These are phyloP conservation scores for Zopfochytrium polystomum DNA, from an alignment of 371 early-diverging fungal species.

Conservation along the genomic window DNA sequence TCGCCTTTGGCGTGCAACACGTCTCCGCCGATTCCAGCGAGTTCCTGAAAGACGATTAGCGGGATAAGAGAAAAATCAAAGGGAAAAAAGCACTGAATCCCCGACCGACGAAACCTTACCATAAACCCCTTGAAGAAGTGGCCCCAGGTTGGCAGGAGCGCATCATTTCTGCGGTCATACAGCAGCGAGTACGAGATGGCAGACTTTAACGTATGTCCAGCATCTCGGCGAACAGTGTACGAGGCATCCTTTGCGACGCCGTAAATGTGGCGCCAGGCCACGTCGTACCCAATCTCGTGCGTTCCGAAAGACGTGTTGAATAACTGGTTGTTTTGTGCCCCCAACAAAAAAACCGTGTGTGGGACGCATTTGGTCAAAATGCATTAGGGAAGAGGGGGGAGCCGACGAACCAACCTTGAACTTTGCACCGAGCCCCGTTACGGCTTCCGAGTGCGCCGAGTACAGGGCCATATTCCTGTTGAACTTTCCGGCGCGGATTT, in stretches of 20 bases:
- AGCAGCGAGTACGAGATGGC: slow-evolving; percentile 65
- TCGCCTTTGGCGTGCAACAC: slow-evolving; percentile 71
- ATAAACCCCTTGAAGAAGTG: slow-evolving; percentile 59
- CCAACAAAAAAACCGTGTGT: not conserved
- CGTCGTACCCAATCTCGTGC: slow-evolving; percentile 70
- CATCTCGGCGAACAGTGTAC: slow-evolving; percentile 79
- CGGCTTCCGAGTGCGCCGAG: slow-evolving; percentile 45
- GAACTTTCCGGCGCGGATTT: slow-evolving; percentile 40
- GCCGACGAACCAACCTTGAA: slow-evolving; percentile 32
- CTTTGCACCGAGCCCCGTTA: slow-evolving; percentile 31
- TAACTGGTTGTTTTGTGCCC: not conserved
- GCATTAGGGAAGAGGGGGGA: not conserved
- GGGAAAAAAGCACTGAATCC: not conserved
- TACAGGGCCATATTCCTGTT: slow-evolving; percentile 34
- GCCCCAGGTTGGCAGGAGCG: slow-evolving; percentile 73
- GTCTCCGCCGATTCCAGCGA: slow-evolving; percentile 85
- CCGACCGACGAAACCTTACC: too few relatives aligned
- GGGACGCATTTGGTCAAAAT: not conserved
- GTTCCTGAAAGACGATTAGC: slow-evolving; percentile 49
- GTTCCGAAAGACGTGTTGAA: slow-evolving; percentile 8
- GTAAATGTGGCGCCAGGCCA: slow-evolving; percentile 76
- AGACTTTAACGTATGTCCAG: slow-evolving; percentile 85
- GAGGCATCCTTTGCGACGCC: slow-evolving; percentile 72
- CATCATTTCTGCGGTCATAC: slow-evolving; percentile 73
- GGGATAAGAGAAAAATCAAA: not conserved